A percentile compares a stretch with the other conserved stretches of the same genome.
Evolutionary conservation across 495 filamentous ascomycete genomes (phyloP).

Genomic region (Penicillium mononematosum): DNA sequence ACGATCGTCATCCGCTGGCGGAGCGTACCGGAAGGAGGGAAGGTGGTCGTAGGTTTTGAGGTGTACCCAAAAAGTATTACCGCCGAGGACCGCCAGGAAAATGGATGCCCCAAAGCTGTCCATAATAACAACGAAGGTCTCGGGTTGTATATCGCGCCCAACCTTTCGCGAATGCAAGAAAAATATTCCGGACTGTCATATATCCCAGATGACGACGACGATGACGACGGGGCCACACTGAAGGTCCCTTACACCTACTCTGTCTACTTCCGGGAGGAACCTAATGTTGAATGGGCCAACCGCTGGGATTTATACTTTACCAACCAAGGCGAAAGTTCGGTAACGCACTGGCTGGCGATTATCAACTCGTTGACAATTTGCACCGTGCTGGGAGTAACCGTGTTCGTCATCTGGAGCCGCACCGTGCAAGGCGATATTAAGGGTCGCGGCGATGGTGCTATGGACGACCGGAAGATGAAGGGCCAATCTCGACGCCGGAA

Average conservation of each 20-base stretch:
- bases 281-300: constrained; percentile 76
- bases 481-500: constrained; percentile 49
- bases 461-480: constrained; percentile 68
- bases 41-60: constrained; percentile 89
- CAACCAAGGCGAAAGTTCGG: constrained; percentile 80
- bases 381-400: constrained; percentile 74
- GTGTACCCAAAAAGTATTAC: constrained; percentile 87
- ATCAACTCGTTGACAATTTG: constrained; percentile 88
- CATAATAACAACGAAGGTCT: constrained; percentile 60
- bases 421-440: constrained; percentile 83
- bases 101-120: constrained; percentile 67
- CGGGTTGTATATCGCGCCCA: constrained; percentile 65
- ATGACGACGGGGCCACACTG: constrained; percentile 65
- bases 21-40: constrained; percentile 69
- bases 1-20: constrained; percentile 86
- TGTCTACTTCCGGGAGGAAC: constrained; percentile 87
- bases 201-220: constrained; percentile 52
- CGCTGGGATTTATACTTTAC: constrained; percentile 95
- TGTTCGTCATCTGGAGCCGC: constrained; percentile 80
- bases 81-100: constrained; percentile 54
- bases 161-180: constrained; percentile 54
- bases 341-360: constrained; percentile 91
- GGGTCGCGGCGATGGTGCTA: constrained; percentile 58
- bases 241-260: constrained; percentile 89
- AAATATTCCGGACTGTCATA: constrained; percentile 63